Percentiles rank a stretch among this genome's conserved stretches.
These are phyloP conservation scores for Cladosporium sphaerospermum DNA, from an alignment of 2,329 filamentous ascomycete genomes.

Conservation along the genomic window DNA sequence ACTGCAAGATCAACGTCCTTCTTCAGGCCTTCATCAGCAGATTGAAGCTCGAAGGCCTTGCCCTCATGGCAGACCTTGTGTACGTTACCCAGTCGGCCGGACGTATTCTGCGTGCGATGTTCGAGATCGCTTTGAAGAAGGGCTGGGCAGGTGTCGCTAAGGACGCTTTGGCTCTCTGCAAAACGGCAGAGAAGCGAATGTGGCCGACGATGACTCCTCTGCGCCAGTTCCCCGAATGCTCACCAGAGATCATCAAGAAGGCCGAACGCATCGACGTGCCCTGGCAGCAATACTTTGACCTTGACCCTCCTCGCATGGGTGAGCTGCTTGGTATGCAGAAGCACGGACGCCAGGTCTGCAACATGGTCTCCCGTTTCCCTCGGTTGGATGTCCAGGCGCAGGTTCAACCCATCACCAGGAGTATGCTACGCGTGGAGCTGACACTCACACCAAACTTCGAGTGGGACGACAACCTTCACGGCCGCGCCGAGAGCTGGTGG, in stretches of 20 bases:
- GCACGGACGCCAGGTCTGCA: constrained; percentile 77
- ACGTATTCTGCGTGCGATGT: constrained; percentile 89
- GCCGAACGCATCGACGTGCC: constrained; percentile 90
- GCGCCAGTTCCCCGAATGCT: constrained; percentile 78
- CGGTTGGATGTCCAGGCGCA: constrained; percentile 87
- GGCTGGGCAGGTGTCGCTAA: constrained; percentile 93
- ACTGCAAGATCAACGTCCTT: constrained; percentile 96
- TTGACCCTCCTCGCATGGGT: constrained; percentile 93
- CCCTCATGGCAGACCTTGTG: constrained; percentile 96
- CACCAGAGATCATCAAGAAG: constrained; percentile 81
- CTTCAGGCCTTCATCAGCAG: constrained; percentile 95
- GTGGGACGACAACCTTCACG: constrained; percentile 89
- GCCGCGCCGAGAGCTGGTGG: constrained; percentile 88
- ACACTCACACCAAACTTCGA: constrained; percentile 91
- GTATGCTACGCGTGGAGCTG: constrained; percentile 83
- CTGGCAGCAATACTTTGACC: constrained; percentile 90
- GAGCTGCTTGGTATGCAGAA: constrained; percentile 87
- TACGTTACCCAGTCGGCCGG: constrained; percentile 98
- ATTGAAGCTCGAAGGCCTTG: constrained; percentile 86
- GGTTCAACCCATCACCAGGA: constrained; percentile 89
- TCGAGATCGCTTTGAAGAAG: constrained; percentile 95
- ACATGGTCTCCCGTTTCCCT: constrained; percentile 85
- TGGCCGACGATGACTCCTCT: constrained; percentile 98
- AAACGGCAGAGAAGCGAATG: constrained; percentile 99
- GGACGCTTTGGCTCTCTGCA: constrained; percentile 87